Evolutionary conservation across 2,329 filamentous ascomycete genomes (phyloP), one percentile per base, ranked within the genome.

Genomic region (Sclerotinia nivalis): DNA sequence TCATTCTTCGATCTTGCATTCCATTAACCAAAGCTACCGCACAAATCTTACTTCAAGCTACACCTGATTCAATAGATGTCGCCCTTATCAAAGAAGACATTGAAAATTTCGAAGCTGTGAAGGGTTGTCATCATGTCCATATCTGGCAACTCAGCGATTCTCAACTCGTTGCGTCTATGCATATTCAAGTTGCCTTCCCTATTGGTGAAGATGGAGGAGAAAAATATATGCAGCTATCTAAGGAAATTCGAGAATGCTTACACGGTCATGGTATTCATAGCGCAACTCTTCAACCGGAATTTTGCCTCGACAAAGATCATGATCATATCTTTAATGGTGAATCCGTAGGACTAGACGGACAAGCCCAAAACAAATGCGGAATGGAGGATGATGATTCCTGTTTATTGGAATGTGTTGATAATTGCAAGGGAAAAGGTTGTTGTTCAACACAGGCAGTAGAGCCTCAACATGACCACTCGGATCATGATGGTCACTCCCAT

Each of bases 101-200:
- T 68, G 88, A 94, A 78, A 83, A 87, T 22, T 88, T 99, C 8
- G 91, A 91, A 0, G 94, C 94, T 55, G 91, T 99, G 61, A 84
- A 96, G 72, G 93, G 91, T 79, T 97, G 93, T 78, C 96, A 99
- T 81, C 95, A 99, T 79, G 86, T 99, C 31, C 96, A 99, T 79
- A 93, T 99, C 72, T 99, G 96, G 96, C 95, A 98, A 80, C 87
- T 99, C 47, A 97, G 92, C 22, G 95, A 98, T 78, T 96, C 93
- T 66, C 97, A 97, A 83, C 85, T 97, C 47, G 91, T 99, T 50
- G 95, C 96, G 18, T 96, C 92, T 15, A 88, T 99, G 81, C 96
- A 99, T 78, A 90, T 99, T 58, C 93, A 97, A 79, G 91, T 99
- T 31, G 89, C 90, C 60, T 97, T 97, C 79, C 92, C 94, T 75